Evolutionary conservation across 164 flowering plant genomes (phyloP).

Genomic region (Nelumbo lutea): DNA sequence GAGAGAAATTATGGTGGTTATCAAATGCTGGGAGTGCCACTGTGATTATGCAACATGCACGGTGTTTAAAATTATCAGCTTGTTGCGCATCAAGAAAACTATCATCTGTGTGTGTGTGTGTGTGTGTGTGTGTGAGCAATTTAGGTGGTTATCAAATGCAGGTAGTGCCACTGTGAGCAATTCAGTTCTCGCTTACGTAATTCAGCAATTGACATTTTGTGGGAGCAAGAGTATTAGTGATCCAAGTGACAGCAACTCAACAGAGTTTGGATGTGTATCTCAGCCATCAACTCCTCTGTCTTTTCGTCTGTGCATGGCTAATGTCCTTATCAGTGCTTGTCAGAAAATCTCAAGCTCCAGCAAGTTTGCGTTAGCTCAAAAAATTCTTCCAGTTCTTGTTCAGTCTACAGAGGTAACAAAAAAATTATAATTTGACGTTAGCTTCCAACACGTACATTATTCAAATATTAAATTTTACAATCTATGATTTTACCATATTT

Average conservation of each 20-base stretch:
- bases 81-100: not conserved
- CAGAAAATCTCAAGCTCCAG: conserved; percentile 60
- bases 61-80: conserved; percentile 7
- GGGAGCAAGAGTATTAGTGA: conserved; percentile 6
- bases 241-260: not conserved
- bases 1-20: not conserved
- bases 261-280: not conserved
- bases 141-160: conserved; percentile 19
- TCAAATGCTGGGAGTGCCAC: conserved; percentile 35
- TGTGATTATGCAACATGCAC: not conserved
- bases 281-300: conserved; percentile 29
- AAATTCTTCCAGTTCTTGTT: conserved; percentile 46
- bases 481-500: not conserved
- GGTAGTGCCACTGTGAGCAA: conserved; percentile 24
- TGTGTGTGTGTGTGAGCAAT: not conserved
- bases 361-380: conserved; percentile 46
- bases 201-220: conserved; percentile 30
- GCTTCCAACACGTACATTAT: not conserved
- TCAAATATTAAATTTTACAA: not conserved
- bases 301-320: conserved; percentile 87
- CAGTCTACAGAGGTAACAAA: conserved; percentile 41
- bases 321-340: conserved; percentile 81
- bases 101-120: not conserved
- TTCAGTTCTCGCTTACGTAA: conserved; percentile 39
- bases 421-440: too few species aligned